phyloP scores from a whole-genome alignment of 1,284 basidiomycete genomes.

The Cutaneotrichosporon dermatis region DNA sequence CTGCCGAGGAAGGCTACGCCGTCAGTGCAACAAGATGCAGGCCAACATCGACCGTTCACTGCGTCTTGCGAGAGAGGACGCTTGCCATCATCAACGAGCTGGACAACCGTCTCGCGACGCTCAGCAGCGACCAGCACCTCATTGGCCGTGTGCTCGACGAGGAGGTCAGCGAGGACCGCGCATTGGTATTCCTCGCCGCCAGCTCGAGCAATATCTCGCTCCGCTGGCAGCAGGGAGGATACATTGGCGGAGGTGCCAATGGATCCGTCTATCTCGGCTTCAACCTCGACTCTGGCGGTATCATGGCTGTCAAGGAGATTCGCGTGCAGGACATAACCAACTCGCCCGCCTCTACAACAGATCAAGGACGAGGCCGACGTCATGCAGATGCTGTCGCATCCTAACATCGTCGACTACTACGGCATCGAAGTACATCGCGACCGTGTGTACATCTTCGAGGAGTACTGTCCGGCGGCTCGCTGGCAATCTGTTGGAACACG shows the following conservation, averaged over 20 bases:
- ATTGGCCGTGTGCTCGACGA: slow-evolving; percentile 87
- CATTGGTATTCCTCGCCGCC: slow-evolving; percentile 83
- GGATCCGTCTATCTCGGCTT: slow-evolving; percentile 97
- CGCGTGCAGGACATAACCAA: slow-evolving; percentile 90
- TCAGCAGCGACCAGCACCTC: slow-evolving; percentile 65
- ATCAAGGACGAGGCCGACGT: slow-evolving; percentile 96
- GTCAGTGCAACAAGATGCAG: slow-evolving; percentile 21
- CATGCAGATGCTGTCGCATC: slow-evolving; percentile 98
- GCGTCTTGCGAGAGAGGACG: slow-evolving; percentile 67
- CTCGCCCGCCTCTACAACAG: slow-evolving; percentile 81
- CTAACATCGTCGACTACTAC: slow-evolving; percentile 98
- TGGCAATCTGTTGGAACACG: slow-evolving; percentile 86
- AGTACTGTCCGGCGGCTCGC: slow-evolving; percentile 96
- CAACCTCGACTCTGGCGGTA: slow-evolving; percentile 90
- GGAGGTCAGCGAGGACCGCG: slow-evolving; percentile 84
- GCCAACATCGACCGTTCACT: slow-evolving; percentile 57
- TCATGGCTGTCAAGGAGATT: slow-evolving; percentile 99
- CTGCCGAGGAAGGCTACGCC: slow-evolving; percentile 32
- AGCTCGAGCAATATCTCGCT: slow-evolving; percentile 92
- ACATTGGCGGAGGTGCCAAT: slow-evolving; percentile 96
- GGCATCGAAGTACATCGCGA: slow-evolving; percentile 97
- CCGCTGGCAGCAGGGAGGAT: slow-evolving; percentile 96
- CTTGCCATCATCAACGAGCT: slow-evolving; percentile 59
- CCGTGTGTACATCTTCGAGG: slow-evolving; percentile 98
- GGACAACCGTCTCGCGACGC: slow-evolving; percentile 58